Base-by-base conservation (phyloP, 192 early-diverging fungal species). In the Mortierella alpina region DNA sequence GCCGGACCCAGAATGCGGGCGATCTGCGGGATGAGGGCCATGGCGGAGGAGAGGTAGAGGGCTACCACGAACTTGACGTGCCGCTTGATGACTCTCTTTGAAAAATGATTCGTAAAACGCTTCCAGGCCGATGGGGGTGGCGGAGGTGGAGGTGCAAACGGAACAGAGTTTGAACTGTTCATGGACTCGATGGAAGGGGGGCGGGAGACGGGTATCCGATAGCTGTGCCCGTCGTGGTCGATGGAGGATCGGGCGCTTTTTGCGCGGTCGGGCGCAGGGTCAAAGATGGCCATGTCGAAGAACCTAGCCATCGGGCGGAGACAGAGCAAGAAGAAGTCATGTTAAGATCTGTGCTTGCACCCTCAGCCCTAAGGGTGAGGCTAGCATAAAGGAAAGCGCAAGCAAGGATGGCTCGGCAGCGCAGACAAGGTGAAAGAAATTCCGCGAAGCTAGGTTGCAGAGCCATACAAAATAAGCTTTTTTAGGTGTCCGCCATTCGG, bases 21-120 rank as follows among this genome's bases (percentile, higher is more conserved):
- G 15, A 84, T 18, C 6, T 51, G 66, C 2, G 47, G 63, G n/a
- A 86, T 80, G 23, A 86, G 68, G 57, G 79, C 65, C 39, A 88
- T 49, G 13, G 78, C 46, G 3, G 73, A 71, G 40, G 76, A 53
- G 0, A 79, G 47, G 23, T 84, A 84, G 11, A 81, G 65, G 0
- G 84, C 83, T 5, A 87, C n/a, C 1, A 79, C 56, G 52, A 75
- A 76, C 71, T 88, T 87, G 42, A 85, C 63, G 4, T 84, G 72
- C n/a, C 86, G 72, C 22, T 79, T 82, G 40, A 85, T 69, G 47
- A 84, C 72, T 56, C 86, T 59, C 47, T 60, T 59, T 22, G 63
- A 82, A 69, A 75, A 86, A 68, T 50, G 76, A 69, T 50, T 71
- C 14, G 63, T 85, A 63, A 60, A 88, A 12, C 15, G 73, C 58